These are phyloP conservation scores for Fusarium sp. DNA, from an alignment of 2,329 filamentous ascomycete genomes.

Conservation along the genomic window DNA sequence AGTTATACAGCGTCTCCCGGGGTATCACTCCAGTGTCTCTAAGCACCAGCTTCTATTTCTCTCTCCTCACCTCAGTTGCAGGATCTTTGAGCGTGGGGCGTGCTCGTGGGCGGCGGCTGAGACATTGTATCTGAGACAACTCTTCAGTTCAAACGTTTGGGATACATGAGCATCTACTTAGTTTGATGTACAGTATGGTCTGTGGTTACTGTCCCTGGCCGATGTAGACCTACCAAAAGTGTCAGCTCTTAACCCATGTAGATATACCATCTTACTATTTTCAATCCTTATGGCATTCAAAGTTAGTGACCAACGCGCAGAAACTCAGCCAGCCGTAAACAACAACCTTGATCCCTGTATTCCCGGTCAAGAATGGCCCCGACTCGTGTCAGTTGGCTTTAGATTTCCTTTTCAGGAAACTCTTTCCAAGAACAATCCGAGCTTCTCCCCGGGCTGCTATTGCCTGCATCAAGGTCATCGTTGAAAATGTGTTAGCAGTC, in stretches of 20 bases:
- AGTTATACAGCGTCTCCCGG: constrained; percentile 33
- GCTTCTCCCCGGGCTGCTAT: constrained; percentile 3
- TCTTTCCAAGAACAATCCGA: background rate
- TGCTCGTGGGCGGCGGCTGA: constrained; percentile 20
- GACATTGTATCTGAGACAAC: constrained; percentile 42
- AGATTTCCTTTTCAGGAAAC: background rate
- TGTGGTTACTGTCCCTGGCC: too few species aligned
- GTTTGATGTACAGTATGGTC: background rate
- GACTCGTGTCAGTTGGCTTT: background rate
- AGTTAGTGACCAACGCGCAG: background rate
- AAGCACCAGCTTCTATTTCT: background rate
- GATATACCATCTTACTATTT: too few species aligned
- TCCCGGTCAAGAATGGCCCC: background rate
- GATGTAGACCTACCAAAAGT: background rate
- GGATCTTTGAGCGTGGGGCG: constrained; percentile 34
- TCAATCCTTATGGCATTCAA: background rate
- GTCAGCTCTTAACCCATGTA: too few species aligned
- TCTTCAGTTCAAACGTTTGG: constrained; percentile 13
- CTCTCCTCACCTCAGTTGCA: constrained; percentile 26
- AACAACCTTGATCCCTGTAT: constrained; percentile 2
- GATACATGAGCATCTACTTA: constrained; percentile 24
- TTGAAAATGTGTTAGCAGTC: background rate
- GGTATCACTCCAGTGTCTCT: constrained; percentile 25
- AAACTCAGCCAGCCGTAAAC: background rate
- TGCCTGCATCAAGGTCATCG: background rate